These are phyloP conservation scores for Chrysanthemum seticuspe DNA, from an alignment of 129 eudicot species.

Conservation along the genomic window DNA sequence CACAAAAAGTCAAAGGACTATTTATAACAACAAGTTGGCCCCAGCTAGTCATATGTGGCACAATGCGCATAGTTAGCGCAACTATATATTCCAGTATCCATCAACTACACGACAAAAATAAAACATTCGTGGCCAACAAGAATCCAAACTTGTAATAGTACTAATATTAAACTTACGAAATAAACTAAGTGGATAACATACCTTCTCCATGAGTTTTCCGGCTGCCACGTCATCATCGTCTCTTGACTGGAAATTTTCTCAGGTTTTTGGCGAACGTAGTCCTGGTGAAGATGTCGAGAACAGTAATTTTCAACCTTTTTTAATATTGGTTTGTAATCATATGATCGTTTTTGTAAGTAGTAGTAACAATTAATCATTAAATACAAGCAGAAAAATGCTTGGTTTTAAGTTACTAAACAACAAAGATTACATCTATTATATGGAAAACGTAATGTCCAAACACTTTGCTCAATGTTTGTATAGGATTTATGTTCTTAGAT, in stretches of 20 bases:
- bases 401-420: too few species aligned
- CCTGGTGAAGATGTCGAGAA: slow-evolving; percentile 64
- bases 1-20: too few species aligned
- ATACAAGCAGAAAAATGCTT: too few species aligned
- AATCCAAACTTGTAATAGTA: neutral
- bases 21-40: too few species aligned
- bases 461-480: too few species aligned
- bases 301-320: slow-evolving; percentile 32
- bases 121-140: slow-evolving; percentile 2
- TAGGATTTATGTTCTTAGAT: too few species aligned
- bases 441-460: too few species aligned
- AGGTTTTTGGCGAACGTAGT: slow-evolving; percentile 65
- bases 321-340: neutral
- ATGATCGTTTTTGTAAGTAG: neutral
- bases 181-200: slow-evolving; percentile 38
- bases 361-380: too few species aligned
- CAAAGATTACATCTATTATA: too few species aligned
- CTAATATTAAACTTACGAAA: slow-evolving; percentile 6
- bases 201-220: slow-evolving; percentile 31
- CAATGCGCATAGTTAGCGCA: neutral
- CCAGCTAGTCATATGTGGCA: neutral
- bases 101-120: neutral
- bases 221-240: slow-evolving; percentile 36
- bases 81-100: neutral
- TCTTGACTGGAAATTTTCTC: slow-evolving; percentile 66